Conservation (phyloP, 140 eudicot species). For the Anethum foeniculum region DNA sequence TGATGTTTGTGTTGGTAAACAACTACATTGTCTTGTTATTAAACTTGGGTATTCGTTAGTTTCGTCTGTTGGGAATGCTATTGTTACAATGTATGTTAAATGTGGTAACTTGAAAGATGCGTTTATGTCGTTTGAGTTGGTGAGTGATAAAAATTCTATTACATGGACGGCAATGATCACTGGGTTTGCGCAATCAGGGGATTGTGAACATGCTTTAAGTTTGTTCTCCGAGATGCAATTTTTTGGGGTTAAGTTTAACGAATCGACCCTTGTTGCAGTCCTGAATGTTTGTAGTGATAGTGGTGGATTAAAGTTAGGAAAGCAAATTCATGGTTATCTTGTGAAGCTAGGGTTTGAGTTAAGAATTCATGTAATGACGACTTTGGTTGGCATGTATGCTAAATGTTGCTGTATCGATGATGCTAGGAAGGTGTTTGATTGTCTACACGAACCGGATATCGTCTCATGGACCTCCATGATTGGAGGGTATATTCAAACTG, state of each 20-base stretch:
- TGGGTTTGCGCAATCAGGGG: conserved; percentile 74
- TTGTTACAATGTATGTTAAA: conserved; percentile 79
- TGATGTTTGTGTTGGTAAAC: conserved; percentile 39
- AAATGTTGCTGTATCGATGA: conserved; percentile 61
- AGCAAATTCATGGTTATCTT: conserved; percentile 60
- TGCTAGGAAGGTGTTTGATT: conserved; percentile 77
- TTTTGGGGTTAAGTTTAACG: conserved; percentile 52
- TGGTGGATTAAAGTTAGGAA: conserved; percentile 41
- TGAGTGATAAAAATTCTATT: conserved; percentile 47
- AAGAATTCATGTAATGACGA: conserved; percentile 65
- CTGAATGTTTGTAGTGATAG: conserved; percentile 73
- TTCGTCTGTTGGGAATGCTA: conserved; percentile 63
- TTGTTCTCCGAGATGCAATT: conserved; percentile 69
- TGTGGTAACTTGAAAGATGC: conserved; percentile 69
- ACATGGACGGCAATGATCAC: conserved; percentile 96
- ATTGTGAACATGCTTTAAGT: conserved; percentile 46
- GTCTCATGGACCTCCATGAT: conserved; percentile 92
- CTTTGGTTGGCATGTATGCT: conserved; percentile 89
- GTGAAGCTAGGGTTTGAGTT: conserved; percentile 56
- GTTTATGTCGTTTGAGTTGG: conserved; percentile 38
- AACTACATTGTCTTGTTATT: conserved; percentile 57
- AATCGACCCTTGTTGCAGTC: conserved; percentile 83
- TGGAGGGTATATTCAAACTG: conserved; percentile 68
- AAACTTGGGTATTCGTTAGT: conserved; percentile 42
- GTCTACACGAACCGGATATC: conserved; percentile 56